Evolutionary conservation across 192 early-diverging fungal species (phyloP).

Genomic region (Anaeromyces robustus): DNA sequence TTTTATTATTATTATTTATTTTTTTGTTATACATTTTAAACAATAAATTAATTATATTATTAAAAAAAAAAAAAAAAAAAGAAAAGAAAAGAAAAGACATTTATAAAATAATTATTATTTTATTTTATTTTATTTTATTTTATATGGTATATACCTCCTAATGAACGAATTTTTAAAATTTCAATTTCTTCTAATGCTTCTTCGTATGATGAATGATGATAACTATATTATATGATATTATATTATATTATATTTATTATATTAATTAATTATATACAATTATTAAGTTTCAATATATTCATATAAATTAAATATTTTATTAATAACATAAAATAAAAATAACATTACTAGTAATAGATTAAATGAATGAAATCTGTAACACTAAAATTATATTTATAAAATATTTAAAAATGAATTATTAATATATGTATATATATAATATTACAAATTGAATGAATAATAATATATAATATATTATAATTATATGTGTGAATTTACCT

Average conservation of each 20-base stretch:
- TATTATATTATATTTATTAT: no score
- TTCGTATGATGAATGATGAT: constrained; percentile 45
- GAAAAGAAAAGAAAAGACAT: no score
- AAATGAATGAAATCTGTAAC: constrained; percentile 91
- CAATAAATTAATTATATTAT: no score
- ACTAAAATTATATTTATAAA: not conserved
- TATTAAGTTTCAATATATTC: no score
- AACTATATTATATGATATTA: constrained; percentile 59
- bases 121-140: not conserved
- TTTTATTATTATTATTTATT: no score
- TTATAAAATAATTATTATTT: no score
- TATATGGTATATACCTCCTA: constrained; percentile 31
- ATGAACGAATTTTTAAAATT: constrained; percentile 46
- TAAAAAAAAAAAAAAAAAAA: no score
- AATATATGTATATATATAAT: not conserved
- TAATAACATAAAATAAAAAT: no score
- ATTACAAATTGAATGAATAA: not conserved
- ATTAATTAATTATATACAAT: no score
- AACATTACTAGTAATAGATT: constrained; percentile 65
- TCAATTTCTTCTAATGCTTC: constrained; percentile 80
- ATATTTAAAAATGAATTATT: constrained; percentile 3
- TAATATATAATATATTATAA: not conserved
- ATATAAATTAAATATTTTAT: no score
- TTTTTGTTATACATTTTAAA: no score
- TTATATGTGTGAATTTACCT: constrained; percentile 27